Evolutionary conservation across 2,329 filamentous ascomycete species (phyloP).

Genomic region (Chrysoporthe puriensis): DNA sequence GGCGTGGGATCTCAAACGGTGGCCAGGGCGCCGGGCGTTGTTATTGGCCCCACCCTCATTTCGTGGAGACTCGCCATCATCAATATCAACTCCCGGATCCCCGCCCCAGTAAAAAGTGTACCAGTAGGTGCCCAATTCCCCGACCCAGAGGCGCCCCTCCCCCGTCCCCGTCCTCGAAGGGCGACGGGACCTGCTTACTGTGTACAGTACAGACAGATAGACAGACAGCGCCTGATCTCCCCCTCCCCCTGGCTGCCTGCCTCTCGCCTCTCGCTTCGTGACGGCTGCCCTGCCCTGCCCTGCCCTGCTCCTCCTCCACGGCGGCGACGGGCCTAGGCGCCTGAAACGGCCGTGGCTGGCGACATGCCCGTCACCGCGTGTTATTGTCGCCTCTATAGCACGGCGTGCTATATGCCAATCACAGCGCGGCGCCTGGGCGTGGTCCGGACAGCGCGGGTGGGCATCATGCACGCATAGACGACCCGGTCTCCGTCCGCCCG

Average conservation of each 20-base stretch:
- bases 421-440: not conserved
- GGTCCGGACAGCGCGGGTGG: not conserved
- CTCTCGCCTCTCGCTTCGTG: no score
- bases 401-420: not conserved
- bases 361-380: not conserved
- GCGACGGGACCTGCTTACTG: no score
- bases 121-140: conserved; percentile 7
- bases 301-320: not conserved
- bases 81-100: not conserved
- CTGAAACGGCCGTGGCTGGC: not conserved
- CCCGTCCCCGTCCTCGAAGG: not conserved
- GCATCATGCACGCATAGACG: not conserved
- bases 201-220: not conserved
- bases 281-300: no score
- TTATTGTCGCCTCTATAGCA: not conserved
- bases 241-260: no score
- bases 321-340: no score
- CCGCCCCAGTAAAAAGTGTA: not conserved
- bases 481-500: not conserved
- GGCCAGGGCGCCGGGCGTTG: not conserved
- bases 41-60: conserved; percentile 10
- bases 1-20: not conserved
- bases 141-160: not conserved
- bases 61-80: not conserved
- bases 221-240: no score